Conservation (phyloP, 2,329 filamentous ascomycete species). For the Calonectria montana region DNA sequence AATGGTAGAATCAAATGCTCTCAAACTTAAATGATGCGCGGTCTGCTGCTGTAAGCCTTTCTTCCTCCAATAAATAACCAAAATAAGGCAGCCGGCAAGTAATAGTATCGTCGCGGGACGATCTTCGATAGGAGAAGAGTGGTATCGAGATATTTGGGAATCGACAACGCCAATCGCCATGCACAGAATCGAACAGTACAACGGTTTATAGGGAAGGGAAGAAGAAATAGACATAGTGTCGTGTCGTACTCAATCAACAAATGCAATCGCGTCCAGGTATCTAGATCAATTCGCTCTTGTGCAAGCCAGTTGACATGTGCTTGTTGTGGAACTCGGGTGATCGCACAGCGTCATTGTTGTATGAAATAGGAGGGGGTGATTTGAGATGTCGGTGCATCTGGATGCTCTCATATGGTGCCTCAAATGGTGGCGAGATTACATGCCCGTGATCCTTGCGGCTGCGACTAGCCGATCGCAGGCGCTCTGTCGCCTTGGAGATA, state of each 20-base stretch:
- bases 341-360: constrained; percentile 50
- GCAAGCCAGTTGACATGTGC: constrained; percentile 62
- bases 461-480: constrained; percentile 70
- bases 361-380: constrained; percentile 52
- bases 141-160: constrained; percentile 34
- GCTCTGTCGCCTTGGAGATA: constrained; percentile 68
- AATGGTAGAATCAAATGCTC: constrained; percentile 20
- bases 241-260: constrained; percentile 4
- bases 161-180: constrained; percentile 54
- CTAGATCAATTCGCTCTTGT: constrained; percentile 68
- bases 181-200: constrained; percentile 45
- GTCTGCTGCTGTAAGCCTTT: constrained; percentile 20
- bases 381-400: constrained; percentile 45
- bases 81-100: constrained; percentile 23
- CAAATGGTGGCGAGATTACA: constrained; percentile 43
- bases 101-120: constrained; percentile 21
- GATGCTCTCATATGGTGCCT: constrained; percentile 57
- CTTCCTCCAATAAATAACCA: constrained; percentile 11
- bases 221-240: constrained; percentile 29
- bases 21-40: constrained; percentile 1
- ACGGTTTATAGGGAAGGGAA: constrained; percentile 33
- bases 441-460: constrained; percentile 57
- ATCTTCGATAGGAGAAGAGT: constrained; percentile 23
- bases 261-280: constrained; percentile 13
- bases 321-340: constrained; percentile 50